Evolutionary conservation across 306 rosid species (phyloP).

Genomic region (Acacia acuminata): DNA sequence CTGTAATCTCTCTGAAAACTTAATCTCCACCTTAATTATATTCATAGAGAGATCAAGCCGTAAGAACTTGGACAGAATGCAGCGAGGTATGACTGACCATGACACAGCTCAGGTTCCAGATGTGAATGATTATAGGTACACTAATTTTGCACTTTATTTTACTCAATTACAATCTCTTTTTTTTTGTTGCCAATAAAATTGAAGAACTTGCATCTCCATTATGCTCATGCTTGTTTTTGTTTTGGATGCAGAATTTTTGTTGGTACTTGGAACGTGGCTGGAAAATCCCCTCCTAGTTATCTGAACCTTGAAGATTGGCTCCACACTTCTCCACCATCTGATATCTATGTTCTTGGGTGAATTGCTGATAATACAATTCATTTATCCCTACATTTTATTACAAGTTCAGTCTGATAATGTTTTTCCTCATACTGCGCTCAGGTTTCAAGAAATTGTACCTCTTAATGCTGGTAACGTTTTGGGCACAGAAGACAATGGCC

Average conservation of each 20-base stretch:
- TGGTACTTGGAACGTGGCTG: constrained; percentile 99
- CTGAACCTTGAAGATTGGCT: constrained; percentile 97
- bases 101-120: constrained; percentile 68
- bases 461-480: constrained; percentile 98
- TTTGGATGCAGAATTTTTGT: constrained; percentile 64
- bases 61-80: constrained; percentile 66
- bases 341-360: constrained; percentile 96
- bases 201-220: background rate
- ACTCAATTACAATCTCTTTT: constrained; percentile 14
- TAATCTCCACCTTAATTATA: constrained; percentile 24
- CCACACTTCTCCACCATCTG: constrained; percentile 91
- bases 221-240: background rate
- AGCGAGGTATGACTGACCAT: constrained; percentile 67
- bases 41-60: constrained; percentile 70
- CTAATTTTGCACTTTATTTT: constrained; percentile 26
- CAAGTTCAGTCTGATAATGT: constrained; percentile 18
- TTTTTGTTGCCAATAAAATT: background rate
- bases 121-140: constrained; percentile 76
- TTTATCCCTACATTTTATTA: constrained; percentile 11
- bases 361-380: constrained; percentile 15
- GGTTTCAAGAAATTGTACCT: constrained; percentile 99
- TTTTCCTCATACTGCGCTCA: constrained; percentile 37
- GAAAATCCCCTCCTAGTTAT: constrained; percentile 87
- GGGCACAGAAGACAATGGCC: constrained; percentile 98
- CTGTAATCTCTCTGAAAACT: constrained; percentile 17